A percentile compares a stretch with the other conserved stretches of the same genome.
Conservation (phyloP, 352 stramenopile genomes). For the Globisporangium cylindrosporum region DNA sequence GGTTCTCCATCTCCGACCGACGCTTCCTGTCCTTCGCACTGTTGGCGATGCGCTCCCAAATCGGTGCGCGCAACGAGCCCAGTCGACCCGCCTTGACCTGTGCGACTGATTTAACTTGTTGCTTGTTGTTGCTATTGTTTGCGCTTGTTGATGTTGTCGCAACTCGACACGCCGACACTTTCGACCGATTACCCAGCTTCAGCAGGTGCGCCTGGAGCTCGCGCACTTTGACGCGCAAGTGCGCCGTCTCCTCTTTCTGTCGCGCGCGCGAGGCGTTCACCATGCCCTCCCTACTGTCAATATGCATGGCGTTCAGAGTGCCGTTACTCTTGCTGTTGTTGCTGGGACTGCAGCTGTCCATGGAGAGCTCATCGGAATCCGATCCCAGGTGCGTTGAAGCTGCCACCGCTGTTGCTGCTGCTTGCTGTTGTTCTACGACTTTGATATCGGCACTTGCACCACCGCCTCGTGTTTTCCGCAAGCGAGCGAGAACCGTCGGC, state of each 20-base stretch:
- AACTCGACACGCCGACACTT: background rate
- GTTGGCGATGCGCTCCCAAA: constrained; percentile 56
- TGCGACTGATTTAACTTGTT: background rate
- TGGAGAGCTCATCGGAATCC: background rate
- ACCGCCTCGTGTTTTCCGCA: background rate
- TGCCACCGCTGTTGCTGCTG: no score
- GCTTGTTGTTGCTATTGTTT: background rate
- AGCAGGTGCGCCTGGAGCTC: constrained; percentile 38
- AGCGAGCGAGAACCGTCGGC: background rate
- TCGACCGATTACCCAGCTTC: background rate
- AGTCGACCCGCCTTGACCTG: background rate
- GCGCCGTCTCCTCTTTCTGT: constrained; percentile 45
- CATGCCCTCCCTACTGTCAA: background rate
- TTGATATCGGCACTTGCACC: no score
- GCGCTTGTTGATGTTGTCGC: background rate
- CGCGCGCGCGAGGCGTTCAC: constrained; percentile 41
- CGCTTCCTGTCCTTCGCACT: constrained; percentile 54
- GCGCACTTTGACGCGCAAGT: constrained; percentile 37
- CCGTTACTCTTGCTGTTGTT: background rate
- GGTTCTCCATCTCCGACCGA: constrained; percentile 59
- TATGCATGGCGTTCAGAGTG: background rate
- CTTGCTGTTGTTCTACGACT: no score
- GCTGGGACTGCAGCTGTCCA: background rate
- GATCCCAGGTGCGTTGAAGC: background rate
- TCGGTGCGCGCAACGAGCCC: background rate